These are phyloP conservation scores for Stellera chamaejasme DNA, from an alignment of 345 rosid genomes.

Conservation along the genomic window DNA sequence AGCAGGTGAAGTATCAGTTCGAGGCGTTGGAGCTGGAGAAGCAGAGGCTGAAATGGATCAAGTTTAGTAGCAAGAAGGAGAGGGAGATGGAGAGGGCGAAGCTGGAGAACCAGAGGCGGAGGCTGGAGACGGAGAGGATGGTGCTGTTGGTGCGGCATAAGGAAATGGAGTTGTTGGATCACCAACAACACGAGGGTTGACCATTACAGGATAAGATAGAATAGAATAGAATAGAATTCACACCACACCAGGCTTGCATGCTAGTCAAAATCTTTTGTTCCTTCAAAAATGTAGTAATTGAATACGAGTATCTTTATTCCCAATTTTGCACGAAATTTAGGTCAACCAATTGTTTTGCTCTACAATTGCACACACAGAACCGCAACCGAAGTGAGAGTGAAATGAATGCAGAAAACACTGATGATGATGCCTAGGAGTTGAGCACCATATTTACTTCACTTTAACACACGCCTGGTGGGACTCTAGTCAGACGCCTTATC, in stretches of 20 bases:
- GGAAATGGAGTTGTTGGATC: slow-evolving; percentile 54
- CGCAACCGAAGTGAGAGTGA: too few species aligned
- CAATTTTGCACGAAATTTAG: too few species aligned
- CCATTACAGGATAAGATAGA: slow-evolving; percentile 34
- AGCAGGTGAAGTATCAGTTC: slow-evolving; percentile 47
- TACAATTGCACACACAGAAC: too few species aligned
- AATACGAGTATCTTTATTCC: too few species aligned
- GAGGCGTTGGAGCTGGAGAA: slow-evolving; percentile 78
- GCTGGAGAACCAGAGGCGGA: slow-evolving; percentile 57
- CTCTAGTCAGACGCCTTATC: slow-evolving; percentile 86
- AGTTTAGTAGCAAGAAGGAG: slow-evolving; percentile 78
- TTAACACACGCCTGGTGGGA: slow-evolving; percentile 56
- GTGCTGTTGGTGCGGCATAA: slow-evolving; percentile 49
- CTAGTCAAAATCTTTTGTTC: too few species aligned
- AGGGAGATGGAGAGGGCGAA: slow-evolving; percentile 90
- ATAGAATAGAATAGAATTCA: neutral
- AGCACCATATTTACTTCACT: too few species aligned
- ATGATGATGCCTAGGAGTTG: too few species aligned
- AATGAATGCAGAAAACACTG: too few species aligned
- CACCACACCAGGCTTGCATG: too few species aligned
- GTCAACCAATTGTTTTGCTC: too few species aligned
- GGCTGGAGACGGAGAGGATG: slow-evolving; percentile 79
- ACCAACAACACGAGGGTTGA: slow-evolving; percentile 49
- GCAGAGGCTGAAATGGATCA: slow-evolving; percentile 89
- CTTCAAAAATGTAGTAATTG: too few species aligned